A percentile compares a stretch with the other conserved stretches of the same genome.
Conservation (phyloP, 2,329 filamentous ascomycete genomes). For the Cytospora piceicola region DNA sequence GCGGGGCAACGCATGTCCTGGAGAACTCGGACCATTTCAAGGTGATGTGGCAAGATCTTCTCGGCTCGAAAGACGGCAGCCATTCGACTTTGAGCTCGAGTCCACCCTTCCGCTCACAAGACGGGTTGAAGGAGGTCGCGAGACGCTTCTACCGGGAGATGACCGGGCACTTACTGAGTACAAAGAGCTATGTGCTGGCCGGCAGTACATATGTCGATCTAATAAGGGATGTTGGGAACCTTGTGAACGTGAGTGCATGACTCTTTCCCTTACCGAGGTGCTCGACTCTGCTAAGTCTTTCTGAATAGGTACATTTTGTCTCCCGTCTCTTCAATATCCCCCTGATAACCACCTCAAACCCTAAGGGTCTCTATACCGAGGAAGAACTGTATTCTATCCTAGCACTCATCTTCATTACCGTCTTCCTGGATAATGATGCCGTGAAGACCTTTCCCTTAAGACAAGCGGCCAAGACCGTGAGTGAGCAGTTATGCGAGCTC, state of each 20-base stretch:
- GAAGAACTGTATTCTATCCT: slow-evolving; percentile 65
- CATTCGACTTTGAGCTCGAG: slow-evolving; percentile 55
- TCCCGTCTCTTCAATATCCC: slow-evolving; percentile 67
- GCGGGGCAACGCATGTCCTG: slow-evolving; percentile 64
- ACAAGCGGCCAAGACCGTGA: slow-evolving; percentile 60
- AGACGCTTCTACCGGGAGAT: slow-evolving; percentile 69
- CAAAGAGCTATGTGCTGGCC: slow-evolving; percentile 66
- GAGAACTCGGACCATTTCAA: slow-evolving; percentile 65
- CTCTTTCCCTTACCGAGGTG: accelerated
- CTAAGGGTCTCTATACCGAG: slow-evolving; percentile 60
- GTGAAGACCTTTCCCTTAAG: slow-evolving; percentile 68
- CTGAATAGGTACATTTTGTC: slow-evolving; percentile 62
- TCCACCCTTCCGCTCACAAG: slow-evolving; percentile 38
- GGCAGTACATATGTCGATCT: slow-evolving; percentile 71
- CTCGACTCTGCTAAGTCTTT: neutral
- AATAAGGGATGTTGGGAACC: slow-evolving; percentile 70
- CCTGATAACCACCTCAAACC: slow-evolving; percentile 64
- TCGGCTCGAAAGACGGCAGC: slow-evolving; percentile 56
- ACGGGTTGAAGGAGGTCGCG: slow-evolving; percentile 64
- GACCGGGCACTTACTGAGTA: slow-evolving; percentile 62
- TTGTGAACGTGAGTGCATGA: slow-evolving; percentile 43
- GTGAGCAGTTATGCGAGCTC: slow-evolving; percentile 61
- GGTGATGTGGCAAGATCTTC: slow-evolving; percentile 65
- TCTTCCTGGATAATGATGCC: slow-evolving; percentile 70
- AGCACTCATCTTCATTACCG: slow-evolving; percentile 65